phyloP scores from a whole-genome alignment of 108 stramenopile species.

The Mediolabrus comicus region DNA sequence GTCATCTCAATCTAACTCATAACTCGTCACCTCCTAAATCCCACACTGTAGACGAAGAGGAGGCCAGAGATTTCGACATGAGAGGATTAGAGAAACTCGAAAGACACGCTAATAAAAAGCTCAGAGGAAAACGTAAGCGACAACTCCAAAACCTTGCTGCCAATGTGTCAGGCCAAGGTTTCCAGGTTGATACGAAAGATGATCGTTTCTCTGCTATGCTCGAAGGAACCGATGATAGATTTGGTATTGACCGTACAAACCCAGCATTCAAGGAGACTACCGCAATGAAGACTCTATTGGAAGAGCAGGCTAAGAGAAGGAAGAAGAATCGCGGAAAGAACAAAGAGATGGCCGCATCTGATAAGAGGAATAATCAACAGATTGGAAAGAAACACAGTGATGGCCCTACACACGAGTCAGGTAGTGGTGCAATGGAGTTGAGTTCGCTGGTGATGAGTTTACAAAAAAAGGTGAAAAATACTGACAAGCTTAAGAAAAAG shows the following conservation, averaged over 20 bases:
- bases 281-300: conserved; percentile 86
- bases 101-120: conserved; percentile 78
- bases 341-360: neutral
- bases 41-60: conserved; percentile 57
- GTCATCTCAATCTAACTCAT: neutral
- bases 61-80: conserved; percentile 78
- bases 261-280: conserved; percentile 85
- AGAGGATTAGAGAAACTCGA: conserved; percentile 76
- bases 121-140: conserved; percentile 75
- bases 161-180: conserved; percentile 76
- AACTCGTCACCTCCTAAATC: neutral
- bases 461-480: conserved; percentile 45
- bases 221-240: conserved; percentile 85
- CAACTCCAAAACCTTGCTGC: conserved; percentile 70
- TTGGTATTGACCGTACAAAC: conserved; percentile 92
- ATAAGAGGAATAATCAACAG: neutral
- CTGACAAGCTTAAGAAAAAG: conserved; percentile 6
- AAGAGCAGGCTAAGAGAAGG: conserved; percentile 76
- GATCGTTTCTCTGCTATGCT: conserved; percentile 87
- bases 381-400: neutral
- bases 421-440: conserved; percentile 43
- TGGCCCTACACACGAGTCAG: conserved; percentile 9
- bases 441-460: conserved; percentile 70
- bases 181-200: conserved; percentile 82
- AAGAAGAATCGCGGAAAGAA: conserved; percentile 63